phyloP scores from a whole-genome alignment of 2,329 filamentous ascomycete species.

The Talaromyces amestolkiae region DNA sequence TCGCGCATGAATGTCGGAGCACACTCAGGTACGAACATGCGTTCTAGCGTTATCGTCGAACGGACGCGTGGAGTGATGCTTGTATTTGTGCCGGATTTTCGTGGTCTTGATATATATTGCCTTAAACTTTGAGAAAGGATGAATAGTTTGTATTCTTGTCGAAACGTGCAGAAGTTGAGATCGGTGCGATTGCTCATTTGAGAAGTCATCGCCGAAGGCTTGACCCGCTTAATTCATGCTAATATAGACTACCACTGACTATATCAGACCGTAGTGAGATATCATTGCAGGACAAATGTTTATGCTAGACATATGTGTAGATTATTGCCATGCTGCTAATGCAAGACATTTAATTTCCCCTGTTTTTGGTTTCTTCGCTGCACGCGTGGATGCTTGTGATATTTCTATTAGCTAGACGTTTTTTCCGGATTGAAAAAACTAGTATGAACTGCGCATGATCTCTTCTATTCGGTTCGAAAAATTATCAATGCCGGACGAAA shows the following conservation, averaged over 20 bases:
- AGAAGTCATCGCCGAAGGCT: neutral
- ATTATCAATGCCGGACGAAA: neutral
- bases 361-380: neutral
- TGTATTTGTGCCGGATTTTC: neutral
- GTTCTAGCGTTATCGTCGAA: neutral
- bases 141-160: neutral
- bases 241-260: neutral
- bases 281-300: neutral
- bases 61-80: neutral
- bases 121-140: neutral
- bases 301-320: neutral
- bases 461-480: too few species aligned
- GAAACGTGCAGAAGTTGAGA: neutral
- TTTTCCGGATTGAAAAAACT: neutral
- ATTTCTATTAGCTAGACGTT: neutral
- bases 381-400: neutral
- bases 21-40: neutral
- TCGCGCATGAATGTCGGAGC: neutral
- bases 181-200: neutral
- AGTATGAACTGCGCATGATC: neutral
- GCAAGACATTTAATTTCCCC: neutral
- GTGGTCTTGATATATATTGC: neutral
- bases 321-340: neutral
- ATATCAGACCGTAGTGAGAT: neutral
- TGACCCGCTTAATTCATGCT: conserved; percentile 2